Conservation (phyloP, 179 eudicot genomes). For the Dionaea muscipula region DNA sequence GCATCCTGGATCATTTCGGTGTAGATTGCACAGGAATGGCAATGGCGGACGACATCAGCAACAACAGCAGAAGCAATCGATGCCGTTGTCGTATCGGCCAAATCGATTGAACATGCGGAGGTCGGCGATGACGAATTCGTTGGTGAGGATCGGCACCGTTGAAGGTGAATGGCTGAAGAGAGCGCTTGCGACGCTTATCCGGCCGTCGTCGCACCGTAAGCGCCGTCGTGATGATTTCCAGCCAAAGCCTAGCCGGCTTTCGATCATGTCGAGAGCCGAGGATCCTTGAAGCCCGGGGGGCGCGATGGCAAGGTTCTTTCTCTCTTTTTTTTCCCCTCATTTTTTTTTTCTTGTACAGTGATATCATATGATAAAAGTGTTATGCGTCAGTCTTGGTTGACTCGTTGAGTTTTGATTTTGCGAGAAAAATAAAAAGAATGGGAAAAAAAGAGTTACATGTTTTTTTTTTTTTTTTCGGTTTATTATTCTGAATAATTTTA, state of each 20-base stretch:
- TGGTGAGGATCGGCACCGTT: conserved; percentile 36
- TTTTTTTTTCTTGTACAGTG: too few relatives aligned
- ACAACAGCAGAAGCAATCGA: too few relatives aligned
- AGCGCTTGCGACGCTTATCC: conserved; percentile 28
- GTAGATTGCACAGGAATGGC: conserved; percentile 24
- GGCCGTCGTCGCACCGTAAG: conserved; percentile 35
- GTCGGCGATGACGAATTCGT: conserved; percentile 42
- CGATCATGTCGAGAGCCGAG: conserved; percentile 25
- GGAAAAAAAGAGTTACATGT: too few relatives aligned
- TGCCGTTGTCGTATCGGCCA: conserved; percentile 15
- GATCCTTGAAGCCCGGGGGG: conserved; percentile 14
- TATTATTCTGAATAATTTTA: too few relatives aligned
- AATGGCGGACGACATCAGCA: conserved; percentile 11
- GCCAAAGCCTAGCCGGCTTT: conserved; percentile 28
- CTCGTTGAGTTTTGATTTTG: too few relatives aligned
- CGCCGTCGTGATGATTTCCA: conserved; percentile 26
- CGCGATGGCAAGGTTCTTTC: too few relatives aligned
- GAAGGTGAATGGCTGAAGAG: conserved; percentile 37
- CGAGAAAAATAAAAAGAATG: too few relatives aligned
- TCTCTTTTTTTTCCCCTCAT: too few relatives aligned
- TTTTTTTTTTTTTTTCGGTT: too few relatives aligned
- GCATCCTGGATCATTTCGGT: conserved; percentile 35
- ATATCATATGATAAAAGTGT: too few relatives aligned
- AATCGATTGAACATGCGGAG: conserved; percentile 29
- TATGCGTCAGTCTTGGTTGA: too few relatives aligned